Conservation (phyloP, 192 early-diverging fungal species). For the Coemansia sp. region DNA sequence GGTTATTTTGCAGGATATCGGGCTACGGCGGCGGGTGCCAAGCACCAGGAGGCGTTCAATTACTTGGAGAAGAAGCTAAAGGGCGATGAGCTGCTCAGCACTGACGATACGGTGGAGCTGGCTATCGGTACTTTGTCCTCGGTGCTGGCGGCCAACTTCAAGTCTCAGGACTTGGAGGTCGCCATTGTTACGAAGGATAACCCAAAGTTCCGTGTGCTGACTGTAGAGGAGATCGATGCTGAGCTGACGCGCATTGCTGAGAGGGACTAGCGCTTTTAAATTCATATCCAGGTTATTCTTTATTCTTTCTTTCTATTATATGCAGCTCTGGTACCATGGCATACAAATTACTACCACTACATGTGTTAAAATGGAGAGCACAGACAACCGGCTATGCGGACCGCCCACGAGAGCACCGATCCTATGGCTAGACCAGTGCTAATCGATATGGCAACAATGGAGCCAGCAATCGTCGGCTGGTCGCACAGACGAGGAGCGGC, state of each 20-base stretch:
- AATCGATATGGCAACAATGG: conserved; percentile 67
- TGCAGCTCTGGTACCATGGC: not conserved
- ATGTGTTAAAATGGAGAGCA: conserved; percentile 31
- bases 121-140: conserved; percentile 94
- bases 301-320: conserved; percentile 1
- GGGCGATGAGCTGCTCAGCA: conserved; percentile 75
- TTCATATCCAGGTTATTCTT: conserved; percentile 6
- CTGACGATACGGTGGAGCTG: conserved; percentile 93
- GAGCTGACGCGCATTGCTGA: conserved; percentile 58
- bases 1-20: conserved; percentile 98
- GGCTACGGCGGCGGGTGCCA: conserved; percentile 94
- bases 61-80: conserved; percentile 99
- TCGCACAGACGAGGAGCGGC: conserved; percentile 41
- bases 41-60: conserved; percentile 89
- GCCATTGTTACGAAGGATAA: conserved; percentile 81
- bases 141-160: conserved; percentile 93
- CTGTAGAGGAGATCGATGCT: conserved; percentile 77
- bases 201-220: conserved; percentile 77
- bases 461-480: conserved; percentile 66
- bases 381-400: conserved; percentile 43
- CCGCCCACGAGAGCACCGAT: conserved; percentile 57
- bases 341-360: not conserved
- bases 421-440: conserved; percentile 71
- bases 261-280: conserved; percentile 35
- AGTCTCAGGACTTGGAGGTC: conserved; percentile 95